These are phyloP conservation scores for Russula sp. DNA, from an alignment of 768 basidiomycete species.

Conservation along the genomic window DNA sequence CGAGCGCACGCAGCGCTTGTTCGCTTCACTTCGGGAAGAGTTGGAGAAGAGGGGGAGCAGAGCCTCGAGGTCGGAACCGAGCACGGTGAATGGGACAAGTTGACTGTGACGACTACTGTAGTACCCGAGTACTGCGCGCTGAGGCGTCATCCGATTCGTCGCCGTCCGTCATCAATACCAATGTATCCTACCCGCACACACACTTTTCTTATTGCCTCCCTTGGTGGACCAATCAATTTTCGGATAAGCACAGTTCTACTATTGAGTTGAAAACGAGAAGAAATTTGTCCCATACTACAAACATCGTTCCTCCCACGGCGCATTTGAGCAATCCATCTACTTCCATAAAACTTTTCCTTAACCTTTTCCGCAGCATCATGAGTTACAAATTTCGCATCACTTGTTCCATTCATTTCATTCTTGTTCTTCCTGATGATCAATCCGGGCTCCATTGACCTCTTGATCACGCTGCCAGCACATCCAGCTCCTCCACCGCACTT, in stretches of 20 bases:
- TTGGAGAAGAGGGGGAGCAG: constrained; percentile 66
- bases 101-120: constrained; percentile 6
- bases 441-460: no score
- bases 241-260: background rate
- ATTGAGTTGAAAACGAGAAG: background rate
- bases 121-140: background rate
- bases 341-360: background rate
- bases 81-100: constrained; percentile 12
- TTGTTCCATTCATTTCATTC: background rate
- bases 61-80: constrained; percentile 33
- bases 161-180: constrained; percentile 10
- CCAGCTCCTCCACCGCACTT: constrained; percentile 64
- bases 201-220: background rate
- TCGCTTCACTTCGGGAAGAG: constrained; percentile 79
- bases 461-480: constrained; percentile 51
- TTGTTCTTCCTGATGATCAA: background rate
- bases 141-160: background rate
- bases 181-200: constrained; percentile 20
- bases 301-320: background rate
- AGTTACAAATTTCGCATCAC: background rate
- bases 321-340: background rate
- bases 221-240: background rate
- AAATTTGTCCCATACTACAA: background rate
- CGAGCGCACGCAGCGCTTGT: constrained; percentile 77
- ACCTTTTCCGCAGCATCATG: background rate